Base-by-base conservation (phyloP, 2,329 filamentous ascomycete genomes). In the Rhynchosporium graminicola region DNA sequence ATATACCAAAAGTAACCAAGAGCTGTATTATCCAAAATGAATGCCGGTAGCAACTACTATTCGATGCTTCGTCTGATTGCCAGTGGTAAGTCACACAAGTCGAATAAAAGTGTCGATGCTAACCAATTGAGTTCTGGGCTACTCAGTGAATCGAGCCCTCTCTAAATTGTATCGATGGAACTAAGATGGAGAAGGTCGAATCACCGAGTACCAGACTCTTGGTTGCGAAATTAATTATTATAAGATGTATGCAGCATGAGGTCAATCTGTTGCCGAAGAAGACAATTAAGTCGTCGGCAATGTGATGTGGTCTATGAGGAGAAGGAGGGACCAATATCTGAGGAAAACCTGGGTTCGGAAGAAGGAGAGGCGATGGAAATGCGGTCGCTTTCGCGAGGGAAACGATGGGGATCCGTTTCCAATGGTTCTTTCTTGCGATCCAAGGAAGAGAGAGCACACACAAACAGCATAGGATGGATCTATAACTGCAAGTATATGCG, bases 231-330 rank as follows among this genome's bases (percentile, higher is more conserved):
- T 60, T 64, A 71, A 45, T 20, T 20, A 70, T 71, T 71, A 72
- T 64, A 63, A 58, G 20, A 20, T 63, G 61, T 63, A 50, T 45
- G 52, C 61, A 57, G 65, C 59, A 63, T 61, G 40, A 47, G 61
- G 58, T 42, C 54, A 55, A 63, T 64, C 45, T 58, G 60, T 55
- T 45, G 46, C 66, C 67, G 66, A 67, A 69, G 63, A 71, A 67
- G 72, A 72, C 71, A 72, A 60, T 70, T 26, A 72, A 73, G 70
- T 51, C 70, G 67, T 71, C 71, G 62, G 69, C 65, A 47, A 45
- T 70, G 61, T 67, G 66, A 63, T 36, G 9, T 36, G 33, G 33
- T 36, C 33, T 36, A 36, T 10, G 33, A 36, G 20, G 20, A 36
- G 33, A 36, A 36, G 33, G 33, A 36, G 33, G 33, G 33, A 36